Base-by-base conservation (phyloP, 148 eudicot species). In the Camellia granthamiana region DNA sequence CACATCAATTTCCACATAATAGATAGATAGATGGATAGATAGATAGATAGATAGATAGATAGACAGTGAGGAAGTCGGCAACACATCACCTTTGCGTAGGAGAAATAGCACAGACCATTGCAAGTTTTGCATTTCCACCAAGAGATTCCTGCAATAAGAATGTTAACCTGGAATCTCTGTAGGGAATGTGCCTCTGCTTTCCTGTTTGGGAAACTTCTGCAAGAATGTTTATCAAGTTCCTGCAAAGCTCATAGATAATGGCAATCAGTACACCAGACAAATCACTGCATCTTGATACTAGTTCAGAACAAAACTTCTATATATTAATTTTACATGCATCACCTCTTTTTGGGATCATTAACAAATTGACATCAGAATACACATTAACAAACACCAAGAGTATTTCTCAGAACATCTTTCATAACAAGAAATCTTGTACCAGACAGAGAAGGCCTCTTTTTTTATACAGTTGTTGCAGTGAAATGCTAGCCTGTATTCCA, bases 181-280 rank as follows among this genome's bases (percentile, higher is more conserved):
- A 96, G 18, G 99, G 99, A 69, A 96, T 93, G 84, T 96, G 99
- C 86, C 99, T 89, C 42, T 92, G 93, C 79, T 96, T 96, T 89
- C 99, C 99, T 63, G 97, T 90, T 84, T 96, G 99, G 42, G 99
- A 96, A 86, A 93, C 89, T 89, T 96, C 99, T 5, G 98, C 99
- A 71, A 96, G 92, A 80, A 96, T 92, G 86, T 93, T 93, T 65
- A 96, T 96, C 87, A 96, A 86, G 88, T 93, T 96, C 87, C 99
- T 96, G 92, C 60, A 86, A 71, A 83, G 43, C n/a, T 58, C 81
- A 86, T 76, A 19, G 30, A 77, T 16, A 58, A 75, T 19, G n/a
- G 78, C 72, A 83, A 82, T 83, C 63, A 82, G 68, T 30, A 30
- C 82, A 81, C n/a, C 76, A 67, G 19, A 84, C 79, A 65, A 75